Base-by-base conservation (phyloP, 305 asterid genomes). In the Vinca major region DNA sequence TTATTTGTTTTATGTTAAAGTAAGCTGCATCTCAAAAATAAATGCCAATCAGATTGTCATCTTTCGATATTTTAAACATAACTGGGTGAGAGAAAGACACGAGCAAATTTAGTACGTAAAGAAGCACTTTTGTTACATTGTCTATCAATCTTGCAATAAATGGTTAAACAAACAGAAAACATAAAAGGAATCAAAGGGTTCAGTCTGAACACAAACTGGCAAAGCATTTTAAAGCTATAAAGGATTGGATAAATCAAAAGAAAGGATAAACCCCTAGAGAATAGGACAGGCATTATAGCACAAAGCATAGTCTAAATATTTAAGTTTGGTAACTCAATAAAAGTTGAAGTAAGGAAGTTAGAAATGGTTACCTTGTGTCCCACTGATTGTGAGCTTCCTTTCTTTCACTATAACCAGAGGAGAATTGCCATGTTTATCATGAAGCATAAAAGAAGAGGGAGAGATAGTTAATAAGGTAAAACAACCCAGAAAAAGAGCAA, bases 361-460 rank as follows among this genome's bases (percentile, higher is more conserved):
- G 65, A 37, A 39, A 61, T 61, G 26, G 48, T 21, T 61, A 61
- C 65, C 48, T 61, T 16, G 26, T 61, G 65, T 20, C 65, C 65
- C 65, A 61, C 65, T 61, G 65, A 60, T 60, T 13, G 11, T 37
- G 40, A 7, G 64, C 64, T 60, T 60, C 39, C 48, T 60, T 33
- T 33, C 64, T 7, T 60, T 37, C 45, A 60, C 4, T 60, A 60
- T 14, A 60, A 7, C 21, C 47, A 60, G 47, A 6, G 3, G 61
- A 60, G 64, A 60, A 45, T 36, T 5, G 47, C 47, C 64, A 60
- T 26, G 64, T 60, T n/a, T 60, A 37, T 37, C 39, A 37, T 3
- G 64, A 45, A 60, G 47, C 13, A 41, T 45, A 37, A 60, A 60
- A 36, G 45, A 60, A 39, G 12, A 14, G 47, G 0, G 64, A 37